Percentiles rank a stretch among this genome's conserved stretches.
Evolutionary conservation across 2,329 filamentous ascomycete genomes (phyloP).

Genomic region (Pleurostoma richardsiae): DNA sequence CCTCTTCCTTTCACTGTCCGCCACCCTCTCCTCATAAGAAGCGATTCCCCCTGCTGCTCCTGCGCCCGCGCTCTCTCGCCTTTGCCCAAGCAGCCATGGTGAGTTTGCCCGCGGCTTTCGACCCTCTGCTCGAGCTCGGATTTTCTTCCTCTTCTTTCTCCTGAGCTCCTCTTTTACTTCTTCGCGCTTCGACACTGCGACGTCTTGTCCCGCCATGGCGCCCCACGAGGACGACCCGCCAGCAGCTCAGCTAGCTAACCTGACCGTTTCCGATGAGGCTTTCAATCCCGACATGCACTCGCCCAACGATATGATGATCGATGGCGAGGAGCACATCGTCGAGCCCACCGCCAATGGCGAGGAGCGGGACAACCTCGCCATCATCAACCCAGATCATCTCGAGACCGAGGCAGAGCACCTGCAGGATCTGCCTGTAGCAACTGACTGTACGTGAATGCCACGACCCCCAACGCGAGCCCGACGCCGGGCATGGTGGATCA

Average conservation of each 20-base stretch:
- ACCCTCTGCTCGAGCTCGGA: too few relatives aligned
- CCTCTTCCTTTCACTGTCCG: not conserved
- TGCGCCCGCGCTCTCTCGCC: not conserved
- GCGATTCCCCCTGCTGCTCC: not conserved
- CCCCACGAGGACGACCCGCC: conserved; percentile 6
- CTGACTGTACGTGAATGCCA: conserved; percentile 44
- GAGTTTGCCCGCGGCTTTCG: not conserved
- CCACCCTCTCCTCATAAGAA: not conserved
- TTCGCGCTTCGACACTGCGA: not conserved
- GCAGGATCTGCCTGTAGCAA: conserved; percentile 43
- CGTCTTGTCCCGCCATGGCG: not conserved
- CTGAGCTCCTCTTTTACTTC: conserved; percentile 3
- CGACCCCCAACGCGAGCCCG: not conserved
- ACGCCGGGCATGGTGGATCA: not conserved
- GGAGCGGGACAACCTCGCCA: conserved; percentile 48
- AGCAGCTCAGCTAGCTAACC: conserved; percentile 14
- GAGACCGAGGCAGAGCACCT: conserved; percentile 42
- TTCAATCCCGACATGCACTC: conserved; percentile 47
- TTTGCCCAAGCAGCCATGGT: conserved; percentile 1
- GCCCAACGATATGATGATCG: conserved; percentile 52
- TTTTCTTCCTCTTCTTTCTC: not conserved
- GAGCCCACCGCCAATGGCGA: conserved; percentile 32
- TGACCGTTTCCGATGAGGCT: conserved; percentile 31
- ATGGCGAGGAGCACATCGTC: conserved; percentile 50
- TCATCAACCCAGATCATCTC: conserved; percentile 48